Evolutionary conservation across 208 protist species (phyloP).

Genomic region (Plasmodiophora brassicae): DNA sequence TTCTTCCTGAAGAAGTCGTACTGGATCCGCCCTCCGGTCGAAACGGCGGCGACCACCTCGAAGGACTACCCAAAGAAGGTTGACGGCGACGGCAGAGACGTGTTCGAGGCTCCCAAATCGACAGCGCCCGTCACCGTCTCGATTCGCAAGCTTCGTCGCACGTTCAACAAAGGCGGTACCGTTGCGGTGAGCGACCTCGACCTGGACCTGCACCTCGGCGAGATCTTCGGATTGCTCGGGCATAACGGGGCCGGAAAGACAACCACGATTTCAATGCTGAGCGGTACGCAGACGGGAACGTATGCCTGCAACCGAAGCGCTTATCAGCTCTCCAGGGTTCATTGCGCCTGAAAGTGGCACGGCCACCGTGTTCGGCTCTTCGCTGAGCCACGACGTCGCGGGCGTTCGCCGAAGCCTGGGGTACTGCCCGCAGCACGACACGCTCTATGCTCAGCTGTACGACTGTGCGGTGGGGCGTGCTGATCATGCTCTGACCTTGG

Average conservation of each 20-base stretch:
- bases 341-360: not conserved
- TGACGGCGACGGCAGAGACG: not conserved
- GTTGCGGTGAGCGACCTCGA: not conserved
- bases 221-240: not conserved
- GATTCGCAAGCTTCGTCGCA: not conserved
- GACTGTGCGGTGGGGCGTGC: too few relatives aligned
- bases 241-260: conserved; percentile 45
- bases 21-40: not conserved
- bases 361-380: not conserved
- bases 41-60: not conserved
- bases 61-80: not conserved
- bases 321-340: too few relatives aligned
- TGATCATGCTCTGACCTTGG: too few relatives aligned
- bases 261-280: conserved; percentile 38
- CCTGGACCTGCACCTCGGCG: not conserved
- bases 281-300: not conserved
- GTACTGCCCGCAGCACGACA: conserved; percentile 50
- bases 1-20: not conserved
- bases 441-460: conserved; percentile 42
- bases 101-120: not conserved
- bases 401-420: conserved; percentile 32
- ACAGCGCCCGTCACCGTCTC: not conserved
- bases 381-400: not conserved
- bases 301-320: too few relatives aligned
- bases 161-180: not conserved